These are phyloP conservation scores for Ustilago esculenta DNA, from an alignment of 1,284 basidiomycete species.

Conservation along the genomic window DNA sequence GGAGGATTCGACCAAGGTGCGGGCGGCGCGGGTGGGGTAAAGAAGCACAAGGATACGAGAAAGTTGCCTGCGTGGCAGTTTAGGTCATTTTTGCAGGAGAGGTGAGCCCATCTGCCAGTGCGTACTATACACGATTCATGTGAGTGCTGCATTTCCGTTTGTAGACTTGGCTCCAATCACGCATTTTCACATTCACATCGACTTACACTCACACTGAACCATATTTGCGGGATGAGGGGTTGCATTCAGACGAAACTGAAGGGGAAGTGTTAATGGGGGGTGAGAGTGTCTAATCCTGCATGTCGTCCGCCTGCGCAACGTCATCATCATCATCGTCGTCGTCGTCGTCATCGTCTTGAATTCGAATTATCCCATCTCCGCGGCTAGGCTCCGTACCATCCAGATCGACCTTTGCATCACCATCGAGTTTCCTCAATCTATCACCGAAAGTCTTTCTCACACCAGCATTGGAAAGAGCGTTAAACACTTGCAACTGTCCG, in stretches of 20 bases:
- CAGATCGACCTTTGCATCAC: constrained; percentile 17
- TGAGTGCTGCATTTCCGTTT: background rate
- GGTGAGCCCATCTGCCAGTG: too few relatives aligned
- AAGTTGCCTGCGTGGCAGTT: constrained; percentile 40
- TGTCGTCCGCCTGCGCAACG: constrained; percentile 19
- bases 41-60: constrained; percentile 29
- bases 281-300: constrained; percentile 46
- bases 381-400: constrained; percentile 38
- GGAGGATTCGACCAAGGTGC: constrained; percentile 16
- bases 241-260: too few relatives aligned
- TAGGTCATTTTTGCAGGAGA: constrained; percentile 34
- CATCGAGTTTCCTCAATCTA: constrained; percentile 46
- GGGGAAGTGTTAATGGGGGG: too few relatives aligned
- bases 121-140: too few relatives aligned
- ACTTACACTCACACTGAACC: background rate
- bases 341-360: constrained; percentile 47
- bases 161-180: too few relatives aligned
- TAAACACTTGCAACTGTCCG: constrained; percentile 94
- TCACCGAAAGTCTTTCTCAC: constrained; percentile 67
- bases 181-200: too few relatives aligned
- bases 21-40: constrained; percentile 2
- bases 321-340: constrained; percentile 39
- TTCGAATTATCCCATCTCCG: constrained; percentile 45
- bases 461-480: constrained; percentile 69
- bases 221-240: background rate